Evolutionary conservation across 805 yeast genomes (phyloP).

Genomic region (Dipodascus geniculatus): DNA sequence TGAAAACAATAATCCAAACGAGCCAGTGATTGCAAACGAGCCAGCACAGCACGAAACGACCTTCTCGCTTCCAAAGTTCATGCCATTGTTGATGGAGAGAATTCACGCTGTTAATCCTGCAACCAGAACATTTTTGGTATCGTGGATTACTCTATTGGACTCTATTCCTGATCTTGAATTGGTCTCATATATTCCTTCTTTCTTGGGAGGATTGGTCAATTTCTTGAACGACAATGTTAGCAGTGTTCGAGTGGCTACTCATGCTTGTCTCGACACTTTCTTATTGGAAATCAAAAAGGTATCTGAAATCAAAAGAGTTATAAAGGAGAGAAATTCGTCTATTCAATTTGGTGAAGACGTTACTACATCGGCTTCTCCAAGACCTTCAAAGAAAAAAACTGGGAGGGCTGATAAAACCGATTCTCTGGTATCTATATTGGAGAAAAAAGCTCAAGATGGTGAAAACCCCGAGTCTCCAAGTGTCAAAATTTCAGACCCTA

Average conservation of each 20-base stretch:
- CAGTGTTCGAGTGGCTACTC: constrained; percentile 81
- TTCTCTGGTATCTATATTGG: neutral
- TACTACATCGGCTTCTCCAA: neutral
- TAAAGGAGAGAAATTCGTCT: constrained; percentile 13
- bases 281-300: constrained; percentile 71
- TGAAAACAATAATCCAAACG: constrained; percentile 4
- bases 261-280: constrained; percentile 59
- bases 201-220: constrained; percentile 70
- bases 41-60: constrained; percentile 44
- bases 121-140: constrained; percentile 80
- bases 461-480: constrained; percentile 5
- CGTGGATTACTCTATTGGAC: constrained; percentile 88
- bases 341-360: constrained; percentile 4
- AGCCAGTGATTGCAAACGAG: constrained; percentile 22
- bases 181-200: constrained; percentile 77
- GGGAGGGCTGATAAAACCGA: constrained; percentile 1
- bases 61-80: constrained; percentile 74
- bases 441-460: neutral
- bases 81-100: constrained; percentile 83
- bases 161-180: constrained; percentile 87
- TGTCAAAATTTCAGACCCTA: neutral
- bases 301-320: constrained; percentile 47
- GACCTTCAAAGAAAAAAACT: constrained; percentile 15
- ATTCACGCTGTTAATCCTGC: constrained; percentile 88
- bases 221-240: constrained; percentile 74